These are phyloP conservation scores for Neoarthrinium moseri DNA, from an alignment of 2,329 filamentous ascomycete species.

Conservation along the genomic window DNA sequence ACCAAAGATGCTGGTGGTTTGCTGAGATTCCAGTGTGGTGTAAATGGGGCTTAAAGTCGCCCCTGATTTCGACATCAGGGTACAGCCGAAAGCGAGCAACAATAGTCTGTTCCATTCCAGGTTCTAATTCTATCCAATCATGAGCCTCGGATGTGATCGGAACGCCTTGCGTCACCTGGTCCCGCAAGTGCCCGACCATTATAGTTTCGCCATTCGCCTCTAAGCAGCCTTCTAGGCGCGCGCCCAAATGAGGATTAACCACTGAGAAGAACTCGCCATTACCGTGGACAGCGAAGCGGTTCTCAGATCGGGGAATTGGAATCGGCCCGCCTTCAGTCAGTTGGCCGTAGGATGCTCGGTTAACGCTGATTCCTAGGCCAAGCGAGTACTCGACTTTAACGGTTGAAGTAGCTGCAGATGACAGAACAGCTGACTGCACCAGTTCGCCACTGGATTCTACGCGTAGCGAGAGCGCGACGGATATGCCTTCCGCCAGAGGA, in stretches of 20 bases:
- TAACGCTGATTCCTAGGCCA: slow-evolving; percentile 12
- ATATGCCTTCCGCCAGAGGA: neutral
- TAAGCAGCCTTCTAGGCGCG: slow-evolving; percentile 6
- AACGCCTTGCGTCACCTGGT: neutral
- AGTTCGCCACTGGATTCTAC: slow-evolving; percentile 9
- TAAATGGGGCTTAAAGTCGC: neutral
- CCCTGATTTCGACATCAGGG: slow-evolving; percentile 1
- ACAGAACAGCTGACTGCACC: slow-evolving; percentile 13
- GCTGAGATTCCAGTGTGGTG: neutral
- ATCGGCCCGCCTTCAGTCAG: slow-evolving; percentile 18
- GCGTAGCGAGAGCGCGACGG: slow-evolving; percentile 5
- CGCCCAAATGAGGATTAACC: slow-evolving; percentile 9
- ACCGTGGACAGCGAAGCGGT: neutral
- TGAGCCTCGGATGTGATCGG: neutral
- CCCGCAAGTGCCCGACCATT: neutral
- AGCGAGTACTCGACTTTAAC: slow-evolving; percentile 7
- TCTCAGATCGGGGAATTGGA: slow-evolving; percentile 11
- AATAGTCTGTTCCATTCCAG: neutral
- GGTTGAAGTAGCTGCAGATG: neutral
- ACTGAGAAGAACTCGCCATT: slow-evolving; percentile 2
- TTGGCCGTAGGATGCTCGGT: slow-evolving; percentile 19
- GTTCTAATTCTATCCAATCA: neutral
- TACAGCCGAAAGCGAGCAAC: slow-evolving; percentile 6
- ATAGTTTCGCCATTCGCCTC: neutral
- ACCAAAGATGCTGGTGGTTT: neutral